These are phyloP conservation scores for Marchantia polymorpha DNA, from an alignment of 225 moss, liverwort and hornwort species.

Conservation along the genomic window DNA sequence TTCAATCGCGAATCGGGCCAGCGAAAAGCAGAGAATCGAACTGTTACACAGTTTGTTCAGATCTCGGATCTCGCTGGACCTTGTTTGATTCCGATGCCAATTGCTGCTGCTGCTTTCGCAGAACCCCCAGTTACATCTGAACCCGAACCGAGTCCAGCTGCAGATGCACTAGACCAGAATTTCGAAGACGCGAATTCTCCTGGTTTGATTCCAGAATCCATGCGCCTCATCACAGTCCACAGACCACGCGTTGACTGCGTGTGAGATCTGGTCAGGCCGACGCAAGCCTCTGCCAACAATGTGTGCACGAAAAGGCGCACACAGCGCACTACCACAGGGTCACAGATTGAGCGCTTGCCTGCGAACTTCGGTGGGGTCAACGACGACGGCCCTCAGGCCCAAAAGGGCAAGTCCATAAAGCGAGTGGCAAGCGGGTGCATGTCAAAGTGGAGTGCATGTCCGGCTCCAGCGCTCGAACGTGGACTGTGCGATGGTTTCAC, in stretches of 20 bases:
- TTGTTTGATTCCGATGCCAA: not conserved
- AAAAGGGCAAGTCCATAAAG: not conserved
- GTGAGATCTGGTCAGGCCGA: not conserved
- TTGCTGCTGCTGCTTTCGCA: not conserved
- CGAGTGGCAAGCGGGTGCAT: not conserved
- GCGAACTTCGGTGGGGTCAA: not conserved
- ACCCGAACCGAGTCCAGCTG: not conserved
- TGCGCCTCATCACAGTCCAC: not conserved
- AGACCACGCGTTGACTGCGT: not conserved
- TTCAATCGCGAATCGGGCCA: not conserved
- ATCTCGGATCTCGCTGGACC: not conserved
- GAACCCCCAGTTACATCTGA: not conserved
- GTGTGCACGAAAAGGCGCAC: constrained; percentile 8
- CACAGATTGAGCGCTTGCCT: not conserved
- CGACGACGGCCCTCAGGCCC: not conserved
- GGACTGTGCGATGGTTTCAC: no score
- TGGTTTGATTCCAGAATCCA: not conserved
- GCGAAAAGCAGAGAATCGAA: not conserved
- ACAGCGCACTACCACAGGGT: not conserved
- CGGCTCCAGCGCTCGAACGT: no score
- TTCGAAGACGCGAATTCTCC: not conserved
- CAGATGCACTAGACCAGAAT: not conserved
- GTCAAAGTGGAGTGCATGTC: not conserved
- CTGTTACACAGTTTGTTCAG: not conserved
- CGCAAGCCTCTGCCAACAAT: not conserved